Evolutionary conservation across 2,329 filamentous ascomycete species (phyloP).

Genomic region (Penicillium sumatraense): DNA sequence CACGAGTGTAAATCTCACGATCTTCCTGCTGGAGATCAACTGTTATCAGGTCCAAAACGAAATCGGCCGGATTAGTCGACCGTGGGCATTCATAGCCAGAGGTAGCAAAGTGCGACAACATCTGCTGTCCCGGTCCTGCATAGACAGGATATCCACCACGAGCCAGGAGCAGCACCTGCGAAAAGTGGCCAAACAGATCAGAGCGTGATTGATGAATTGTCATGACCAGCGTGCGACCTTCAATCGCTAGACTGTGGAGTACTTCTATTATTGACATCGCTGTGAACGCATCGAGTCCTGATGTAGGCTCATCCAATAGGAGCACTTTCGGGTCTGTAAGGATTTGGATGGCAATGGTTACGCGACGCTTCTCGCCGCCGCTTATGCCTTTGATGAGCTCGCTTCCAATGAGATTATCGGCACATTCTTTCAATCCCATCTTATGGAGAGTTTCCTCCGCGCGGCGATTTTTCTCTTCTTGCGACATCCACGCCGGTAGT

Average conservation of each 20-base stretch:
- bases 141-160: conserved; percentile 72
- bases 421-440: conserved; percentile 78
- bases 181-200: conserved; percentile 72
- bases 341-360: conserved; percentile 78
- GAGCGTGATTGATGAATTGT: conserved; percentile 79
- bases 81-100: conserved; percentile 68
- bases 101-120: conserved; percentile 67
- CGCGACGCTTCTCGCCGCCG: conserved; percentile 76
- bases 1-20: conserved; percentile 65
- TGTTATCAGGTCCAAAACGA: conserved; percentile 76
- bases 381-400: conserved; percentile 78
- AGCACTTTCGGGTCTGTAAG: conserved; percentile 75
- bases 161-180: conserved; percentile 71
- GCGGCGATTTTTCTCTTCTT: conserved; percentile 66
- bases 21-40: conserved; percentile 71
- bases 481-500: conserved; percentile 72
- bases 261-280: conserved; percentile 78
- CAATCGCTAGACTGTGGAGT: conserved; percentile 69
- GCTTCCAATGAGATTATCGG: conserved; percentile 73
- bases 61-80: conserved; percentile 77
- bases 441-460: conserved; percentile 75
- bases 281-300: conserved; percentile 77
- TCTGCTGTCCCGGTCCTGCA: conserved; percentile 64
- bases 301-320: conserved; percentile 76
- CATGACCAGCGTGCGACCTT: conserved; percentile 75